Percentiles rank a stretch among this genome's conserved stretches.
Conservation (phyloP, 1,284 basidiomycete species). For the Melanopsichium pennsylvanicum region DNA sequence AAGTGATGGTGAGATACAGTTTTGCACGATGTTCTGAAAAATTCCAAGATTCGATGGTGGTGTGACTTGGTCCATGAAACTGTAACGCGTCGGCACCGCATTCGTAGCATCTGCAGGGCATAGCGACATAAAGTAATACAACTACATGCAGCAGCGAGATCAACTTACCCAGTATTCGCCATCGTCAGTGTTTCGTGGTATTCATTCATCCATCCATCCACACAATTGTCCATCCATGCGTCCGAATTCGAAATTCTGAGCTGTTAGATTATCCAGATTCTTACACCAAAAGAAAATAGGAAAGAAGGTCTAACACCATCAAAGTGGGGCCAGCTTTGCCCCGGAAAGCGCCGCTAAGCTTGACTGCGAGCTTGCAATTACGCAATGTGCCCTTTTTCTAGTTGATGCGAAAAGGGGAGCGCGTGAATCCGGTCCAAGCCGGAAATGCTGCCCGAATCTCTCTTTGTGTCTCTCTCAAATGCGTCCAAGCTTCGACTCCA, state of each 20-base stretch:
- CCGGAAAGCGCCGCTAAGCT: slow-evolving; percentile 34
- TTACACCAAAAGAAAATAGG: not conserved
- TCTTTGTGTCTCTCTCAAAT: not conserved
- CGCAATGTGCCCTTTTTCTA: slow-evolving; percentile 2
- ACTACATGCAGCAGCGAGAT: no score
- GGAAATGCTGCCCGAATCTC: slow-evolving; percentile 2
- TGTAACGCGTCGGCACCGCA: slow-evolving; percentile 45
- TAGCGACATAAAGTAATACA: no score
- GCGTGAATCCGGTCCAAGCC: slow-evolving; percentile 40
- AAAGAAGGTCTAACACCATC: not conserved
- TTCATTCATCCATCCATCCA: not conserved
- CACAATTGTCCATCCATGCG: no score
- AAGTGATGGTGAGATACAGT: slow-evolving; percentile 34
- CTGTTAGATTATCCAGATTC: slow-evolving; percentile 3
- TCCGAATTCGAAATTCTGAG: no score
- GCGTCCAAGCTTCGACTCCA: not conserved
- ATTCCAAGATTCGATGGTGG: slow-evolving; percentile 31
- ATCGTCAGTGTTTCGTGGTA: no score
- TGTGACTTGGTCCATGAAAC: slow-evolving; percentile 43
- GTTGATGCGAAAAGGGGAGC: slow-evolving; percentile 24
- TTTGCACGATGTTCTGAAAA: slow-evolving; percentile 12
- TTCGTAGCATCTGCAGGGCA: no score
- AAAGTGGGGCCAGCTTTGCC: not conserved
- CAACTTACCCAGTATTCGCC: no score
- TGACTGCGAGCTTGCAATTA: no score